Base-by-base conservation (phyloP, 805 yeast species). In the Wickerhamomyces chaumierensis region DNA sequence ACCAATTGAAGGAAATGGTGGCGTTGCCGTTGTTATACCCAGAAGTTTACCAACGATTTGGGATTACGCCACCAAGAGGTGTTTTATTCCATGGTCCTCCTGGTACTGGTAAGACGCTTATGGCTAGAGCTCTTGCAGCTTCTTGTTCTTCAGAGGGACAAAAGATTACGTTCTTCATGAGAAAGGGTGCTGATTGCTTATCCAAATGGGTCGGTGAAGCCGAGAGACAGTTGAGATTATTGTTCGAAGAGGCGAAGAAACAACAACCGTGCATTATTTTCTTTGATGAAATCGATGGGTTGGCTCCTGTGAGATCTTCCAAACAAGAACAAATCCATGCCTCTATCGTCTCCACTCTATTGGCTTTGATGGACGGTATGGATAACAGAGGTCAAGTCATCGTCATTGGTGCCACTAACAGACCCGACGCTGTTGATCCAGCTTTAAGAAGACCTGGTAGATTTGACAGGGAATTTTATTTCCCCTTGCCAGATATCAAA, bases 161-260 rank as follows among this genome's bases (percentile, higher is more conserved):
- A 43, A 90, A 92, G 48, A 87, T 92, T 41, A 87, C 98, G 0
- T 92, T 92, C 53, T 92, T 87, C 61, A 92, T 92, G 98, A 67
- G 99, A 45, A 92, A 92, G 57, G 99, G 98, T 46, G 97, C 98
- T 0, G 98, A 92, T 58, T 83, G 94, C 55, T 65, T 92, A 49
- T 84, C 95, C 34, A 92, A 92, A 63, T 92, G 98, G 98, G 97
- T 92, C 3, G 98, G 98, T 52, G 98, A 92, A 60, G 97, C 97
- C 5, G 98, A 92, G 61, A 71, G 98, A 47, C 97, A 92, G 57
- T 65, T 92, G 44, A 66, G 98, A 42, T 64, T 90, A 33, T 62
- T 92, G 40, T 92, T 92, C 57, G 97, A 92, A 61, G 97, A 92
- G 60, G 98, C 98, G 1, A 82, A 81, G 50, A 86, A 84, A 46